Base-by-base conservation (phyloP, 2,329 filamentous ascomycete species). In the Colletotrichum horii region DNA sequence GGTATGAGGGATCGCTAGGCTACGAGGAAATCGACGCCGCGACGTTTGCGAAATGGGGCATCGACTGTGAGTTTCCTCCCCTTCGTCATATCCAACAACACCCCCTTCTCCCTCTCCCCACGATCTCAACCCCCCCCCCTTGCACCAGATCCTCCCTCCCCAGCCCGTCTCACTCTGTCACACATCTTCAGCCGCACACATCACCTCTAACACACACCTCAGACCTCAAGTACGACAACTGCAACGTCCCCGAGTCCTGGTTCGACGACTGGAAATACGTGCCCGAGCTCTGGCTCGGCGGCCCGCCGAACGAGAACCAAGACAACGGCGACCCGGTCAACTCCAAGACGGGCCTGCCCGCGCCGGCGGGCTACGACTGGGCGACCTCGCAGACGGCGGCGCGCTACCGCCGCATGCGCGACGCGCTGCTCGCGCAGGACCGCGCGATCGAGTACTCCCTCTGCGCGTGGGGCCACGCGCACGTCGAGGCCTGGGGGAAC, bases 141-240 rank as follows among this genome's bases (percentile, higher is more conserved):
- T 48, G 19, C 15, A 38, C 19, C 16, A 24, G 2, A 1, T 3
- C 2, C 11, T 32, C 22, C 28, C n/a, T 30, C 62, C 62, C 36
- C 62, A 30, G 22, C 38, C 6, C 24, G 66, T 68, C 52, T 68
- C 52, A 66, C 43, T 30, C 12, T 56, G 11, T 22, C 2, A 60
- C 32, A 43, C 2, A 16, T 2, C 30, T 19, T 19, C 32, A 43
- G 36, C 48, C 28, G 15, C 62, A 30, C 30, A n/a, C 52, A 26
- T 62, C 34, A 19, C n/a, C 24, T 11, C 65, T 67, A 34, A 15
- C 67, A 70, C n/a, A 4, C 4, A 14, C 24, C 7, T 48, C 43
- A 87, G 87, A 91, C 73, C 81, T 90, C 16, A 91, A 91, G 81
- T 91, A 90, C 78, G 90, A 92, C 79, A 91, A 91, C 80, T 92